Conservation (phyloP, 495 filamentous ascomycete species). For the Penicillium cosmopolitanum region DNA sequence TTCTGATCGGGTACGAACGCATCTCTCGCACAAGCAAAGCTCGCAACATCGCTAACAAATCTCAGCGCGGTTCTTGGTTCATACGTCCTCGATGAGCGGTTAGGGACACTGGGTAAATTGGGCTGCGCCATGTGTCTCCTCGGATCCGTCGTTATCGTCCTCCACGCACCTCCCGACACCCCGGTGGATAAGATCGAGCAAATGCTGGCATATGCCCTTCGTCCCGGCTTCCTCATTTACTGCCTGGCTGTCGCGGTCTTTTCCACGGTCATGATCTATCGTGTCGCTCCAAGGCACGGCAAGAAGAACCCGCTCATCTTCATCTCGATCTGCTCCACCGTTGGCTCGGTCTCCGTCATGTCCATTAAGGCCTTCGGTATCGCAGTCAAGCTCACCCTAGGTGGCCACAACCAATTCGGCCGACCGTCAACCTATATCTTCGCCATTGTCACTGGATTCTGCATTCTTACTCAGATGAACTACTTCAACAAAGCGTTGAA, state of each 20-base stretch:
- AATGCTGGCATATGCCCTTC: conserved; percentile 82
- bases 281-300: conserved; percentile 82
- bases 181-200: conserved; percentile 85
- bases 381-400: conserved; percentile 89
- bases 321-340: conserved; percentile 95
- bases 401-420: conserved; percentile 89
- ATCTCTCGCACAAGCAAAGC: neutral
- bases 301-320: conserved; percentile 95
- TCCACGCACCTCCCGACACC: conserved; percentile 94
- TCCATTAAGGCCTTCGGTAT: conserved; percentile 98
- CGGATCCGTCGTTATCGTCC: conserved; percentile 94
- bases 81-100: conserved; percentile 87
- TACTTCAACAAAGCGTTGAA: conserved; percentile 99
- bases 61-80: conserved; percentile 84
- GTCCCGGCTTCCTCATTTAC: conserved; percentile 83
- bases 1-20: conserved; percentile 76
- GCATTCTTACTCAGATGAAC: conserved; percentile 98
- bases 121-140: conserved; percentile 96
- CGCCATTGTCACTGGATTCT: conserved; percentile 86
- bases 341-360: conserved; percentile 97
- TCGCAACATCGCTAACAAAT: conserved; percentile 34
- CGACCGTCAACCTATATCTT: conserved; percentile 97
- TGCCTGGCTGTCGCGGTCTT: conserved; percentile 76
- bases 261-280: conserved; percentile 93
- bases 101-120: conserved; percentile 87